These are phyloP conservation scores for Phytophthora nicotianae DNA, from an alignment of 352 stramenopile genomes.

Conservation along the genomic window DNA sequence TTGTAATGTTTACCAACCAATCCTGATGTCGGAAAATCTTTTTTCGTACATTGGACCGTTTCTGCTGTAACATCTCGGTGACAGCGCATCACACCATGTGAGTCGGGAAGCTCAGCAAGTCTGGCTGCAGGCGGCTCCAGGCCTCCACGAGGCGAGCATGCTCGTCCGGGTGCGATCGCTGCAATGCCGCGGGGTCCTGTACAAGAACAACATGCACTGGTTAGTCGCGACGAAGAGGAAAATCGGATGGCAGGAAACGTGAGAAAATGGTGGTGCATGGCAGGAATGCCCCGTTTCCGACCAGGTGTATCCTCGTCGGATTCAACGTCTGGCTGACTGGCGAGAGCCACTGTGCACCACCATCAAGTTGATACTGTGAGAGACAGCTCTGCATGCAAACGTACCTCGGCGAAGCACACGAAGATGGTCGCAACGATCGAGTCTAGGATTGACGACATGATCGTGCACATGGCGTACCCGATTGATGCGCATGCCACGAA, in stretches of 20 bases:
- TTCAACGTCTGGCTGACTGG: conserved; percentile 25
- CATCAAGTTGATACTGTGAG: conserved; percentile 12
- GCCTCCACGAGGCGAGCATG: conserved; percentile 72
- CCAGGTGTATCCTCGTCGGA: conserved; percentile 40
- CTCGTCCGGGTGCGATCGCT: conserved; percentile 74
- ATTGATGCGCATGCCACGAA: conserved; percentile 77
- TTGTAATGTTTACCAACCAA: conserved; percentile 24
- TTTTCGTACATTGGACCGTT: conserved; percentile 10
- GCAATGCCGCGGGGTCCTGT: conserved; percentile 71
- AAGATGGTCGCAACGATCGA: conserved; percentile 88
- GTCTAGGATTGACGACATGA: conserved; percentile 85
- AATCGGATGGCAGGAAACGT: conserved; percentile 11
- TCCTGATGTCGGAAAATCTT: conserved; percentile 4
- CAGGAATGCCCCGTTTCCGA: conserved; percentile 35
- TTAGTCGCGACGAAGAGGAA: conserved; percentile 11
- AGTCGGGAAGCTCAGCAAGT: conserved; percentile 56
- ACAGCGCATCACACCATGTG: conserved; percentile 33
- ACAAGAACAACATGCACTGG: conserved; percentile 7
- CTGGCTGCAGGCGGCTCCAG: conserved; percentile 74
- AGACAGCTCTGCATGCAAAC: conserved; percentile 20
- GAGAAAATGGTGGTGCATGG: conserved; percentile 26
- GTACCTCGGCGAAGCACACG: conserved; percentile 87
- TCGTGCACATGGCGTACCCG: conserved; percentile 86
- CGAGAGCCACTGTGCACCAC: conserved; percentile 22
- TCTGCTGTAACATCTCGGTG: conserved; percentile 20